These are phyloP conservation scores for Sporothrix variecibatus DNA, from an alignment of 2,329 filamentous ascomycete genomes.

Conservation along the genomic window DNA sequence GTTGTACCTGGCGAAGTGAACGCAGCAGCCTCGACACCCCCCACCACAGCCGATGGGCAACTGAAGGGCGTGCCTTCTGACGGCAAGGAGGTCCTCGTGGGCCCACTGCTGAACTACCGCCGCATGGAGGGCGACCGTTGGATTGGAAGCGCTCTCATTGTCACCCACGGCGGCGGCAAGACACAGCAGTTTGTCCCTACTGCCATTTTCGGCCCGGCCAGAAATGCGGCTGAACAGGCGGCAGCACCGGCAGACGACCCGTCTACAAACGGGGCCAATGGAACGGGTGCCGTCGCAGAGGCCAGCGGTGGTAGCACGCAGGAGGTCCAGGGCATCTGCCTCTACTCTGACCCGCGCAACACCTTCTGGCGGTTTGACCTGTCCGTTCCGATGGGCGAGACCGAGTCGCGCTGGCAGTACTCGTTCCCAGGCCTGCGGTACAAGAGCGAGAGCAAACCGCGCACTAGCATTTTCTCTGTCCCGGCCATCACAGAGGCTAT, in stretches of 20 bases:
- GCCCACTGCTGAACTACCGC: conserved; percentile 76
- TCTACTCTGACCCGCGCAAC: conserved; percentile 66
- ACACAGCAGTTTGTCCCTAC: conserved; percentile 60
- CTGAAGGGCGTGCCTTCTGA: conserved; percentile 37
- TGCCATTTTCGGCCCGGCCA: conserved; percentile 52
- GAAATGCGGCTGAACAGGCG: conserved; percentile 34
- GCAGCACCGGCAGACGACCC: conserved; percentile 34
- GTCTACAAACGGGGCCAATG: conserved; percentile 39
- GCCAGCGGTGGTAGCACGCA: conserved; percentile 24
- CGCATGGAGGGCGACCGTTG: conserved; percentile 70
- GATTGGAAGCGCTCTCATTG: conserved; percentile 84
- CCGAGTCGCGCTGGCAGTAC: conserved; percentile 79
- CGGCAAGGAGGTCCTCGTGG: conserved; percentile 65
- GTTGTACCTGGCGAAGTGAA: conserved; percentile 21
- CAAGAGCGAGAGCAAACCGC: conserved; percentile 54
- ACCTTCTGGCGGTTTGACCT: conserved; percentile 96
- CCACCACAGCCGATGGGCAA: background rate
- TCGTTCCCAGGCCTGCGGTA: conserved; percentile 64
- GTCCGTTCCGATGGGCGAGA: conserved; percentile 69
- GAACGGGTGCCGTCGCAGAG: conserved; percentile 43
- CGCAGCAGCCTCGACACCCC: background rate
- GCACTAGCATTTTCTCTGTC: conserved; percentile 76
- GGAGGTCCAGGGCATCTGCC: conserved; percentile 55
- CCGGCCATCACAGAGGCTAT: conserved; percentile 82
- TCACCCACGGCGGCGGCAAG: conserved; percentile 70